These are phyloP conservation scores for Dioscorea dumetorum DNA, from an alignment of 106 monocot genomes.

Conservation along the genomic window DNA sequence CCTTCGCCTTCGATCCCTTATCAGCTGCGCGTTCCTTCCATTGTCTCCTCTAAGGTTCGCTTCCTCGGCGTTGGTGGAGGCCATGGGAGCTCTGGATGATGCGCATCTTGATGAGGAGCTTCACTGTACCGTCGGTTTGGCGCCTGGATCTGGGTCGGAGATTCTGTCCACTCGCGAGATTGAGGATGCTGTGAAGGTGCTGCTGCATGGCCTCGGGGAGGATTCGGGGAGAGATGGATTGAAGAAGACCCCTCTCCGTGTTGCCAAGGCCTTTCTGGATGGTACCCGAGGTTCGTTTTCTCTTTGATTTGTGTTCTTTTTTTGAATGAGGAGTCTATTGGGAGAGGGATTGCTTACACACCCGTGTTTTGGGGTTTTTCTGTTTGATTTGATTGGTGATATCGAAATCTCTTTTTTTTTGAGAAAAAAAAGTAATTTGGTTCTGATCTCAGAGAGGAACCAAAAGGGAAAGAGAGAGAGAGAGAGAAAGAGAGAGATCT, in stretches of 20 bases:
- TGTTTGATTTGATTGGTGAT: too few relatives aligned
- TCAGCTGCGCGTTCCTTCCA: too few relatives aligned
- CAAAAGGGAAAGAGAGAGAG: too few relatives aligned
- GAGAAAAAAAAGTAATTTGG: too few relatives aligned
- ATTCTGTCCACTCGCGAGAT: neutral
- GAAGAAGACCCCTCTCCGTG: conserved; percentile 32
- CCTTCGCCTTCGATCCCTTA: too few relatives aligned
- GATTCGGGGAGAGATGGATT: conserved; percentile 32
- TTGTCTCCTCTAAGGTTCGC: neutral
- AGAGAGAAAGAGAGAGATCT: too few relatives aligned
- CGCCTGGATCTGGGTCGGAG: neutral
- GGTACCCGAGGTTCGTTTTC: conserved; percentile 27
- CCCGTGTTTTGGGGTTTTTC: neutral
- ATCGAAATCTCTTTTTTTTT: too few relatives aligned
- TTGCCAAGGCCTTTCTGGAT: conserved; percentile 37
- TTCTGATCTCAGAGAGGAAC: too few relatives aligned
- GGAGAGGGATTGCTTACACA: neutral
- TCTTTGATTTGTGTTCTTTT: neutral
- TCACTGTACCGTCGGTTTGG: conserved; percentile 1
- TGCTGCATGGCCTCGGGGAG: conserved; percentile 38
- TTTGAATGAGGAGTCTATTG: neutral
- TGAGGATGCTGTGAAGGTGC: conserved; percentile 16
- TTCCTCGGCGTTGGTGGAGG: neutral
- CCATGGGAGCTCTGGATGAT: conserved; percentile 38
- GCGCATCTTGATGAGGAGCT: conserved; percentile 19